Percentiles rank a stretch among this genome's conserved stretches.
phyloP scores from a whole-genome alignment of 2,329 filamentous ascomycete species.

The Penicillium sp. region DNA sequence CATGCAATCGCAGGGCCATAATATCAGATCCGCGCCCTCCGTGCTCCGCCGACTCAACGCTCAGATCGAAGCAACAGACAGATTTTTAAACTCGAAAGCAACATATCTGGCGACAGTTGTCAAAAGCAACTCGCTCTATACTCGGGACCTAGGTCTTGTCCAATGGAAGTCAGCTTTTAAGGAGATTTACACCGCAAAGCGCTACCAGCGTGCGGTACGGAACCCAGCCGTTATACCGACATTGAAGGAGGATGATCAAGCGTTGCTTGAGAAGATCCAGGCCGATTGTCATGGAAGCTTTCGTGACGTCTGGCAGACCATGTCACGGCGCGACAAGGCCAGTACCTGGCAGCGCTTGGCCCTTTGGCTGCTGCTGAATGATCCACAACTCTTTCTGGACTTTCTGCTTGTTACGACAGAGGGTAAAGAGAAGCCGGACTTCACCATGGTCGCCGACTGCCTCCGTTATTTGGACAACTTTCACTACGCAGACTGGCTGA shows the following conservation, averaged over 20 bases:
- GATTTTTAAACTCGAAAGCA: slow-evolving; percentile 17
- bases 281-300: slow-evolving; percentile 24
- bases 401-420: slow-evolving; percentile 44
- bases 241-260: slow-evolving; percentile 15
- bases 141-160: slow-evolving; percentile 8
- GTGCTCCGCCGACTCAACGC: slow-evolving; percentile 14
- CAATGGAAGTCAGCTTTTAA: slow-evolving; percentile 25
- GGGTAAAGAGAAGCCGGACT: slow-evolving; percentile 33
- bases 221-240: slow-evolving; percentile 10
- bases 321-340: slow-evolving; percentile 20
- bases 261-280: slow-evolving; percentile 23
- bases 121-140: slow-evolving; percentile 23
- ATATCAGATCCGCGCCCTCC: neutral
- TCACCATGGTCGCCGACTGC: slow-evolving; percentile 44
- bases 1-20: neutral
- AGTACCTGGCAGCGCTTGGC: slow-evolving; percentile 43
- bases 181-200: slow-evolving; percentile 24
- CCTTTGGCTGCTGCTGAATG: slow-evolving; percentile 44
- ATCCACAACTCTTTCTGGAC: slow-evolving; percentile 34
- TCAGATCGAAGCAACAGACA: slow-evolving; percentile 16
- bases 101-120: slow-evolving; percentile 21
- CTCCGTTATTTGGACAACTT: slow-evolving; percentile 43
- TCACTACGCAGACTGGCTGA: slow-evolving; percentile 29
- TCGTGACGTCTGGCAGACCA: slow-evolving; percentile 26
- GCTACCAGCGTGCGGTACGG: slow-evolving; percentile 10